Percentiles rank a stretch among this genome's conserved stretches.
Conservation (phyloP, 331 rosid genomes). For the Ulmus americana region DNA sequence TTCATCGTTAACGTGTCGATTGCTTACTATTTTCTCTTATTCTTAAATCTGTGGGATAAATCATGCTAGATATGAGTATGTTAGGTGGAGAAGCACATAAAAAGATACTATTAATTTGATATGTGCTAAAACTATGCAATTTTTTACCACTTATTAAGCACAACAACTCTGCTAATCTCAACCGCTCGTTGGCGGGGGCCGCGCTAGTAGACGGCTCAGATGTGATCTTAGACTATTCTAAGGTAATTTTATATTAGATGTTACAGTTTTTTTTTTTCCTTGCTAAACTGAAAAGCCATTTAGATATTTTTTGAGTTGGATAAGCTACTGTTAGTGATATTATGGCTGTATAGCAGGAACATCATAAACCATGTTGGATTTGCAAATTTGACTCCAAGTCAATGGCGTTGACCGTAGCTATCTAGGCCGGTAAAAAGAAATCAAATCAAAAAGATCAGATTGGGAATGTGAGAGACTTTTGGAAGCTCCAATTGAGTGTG, state of each 20-base stretch:
- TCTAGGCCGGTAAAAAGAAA: slow-evolving; percentile 33
- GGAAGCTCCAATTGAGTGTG: slow-evolving; percentile 3
- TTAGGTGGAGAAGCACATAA: slow-evolving; percentile 12
- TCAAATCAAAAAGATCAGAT: slow-evolving; percentile 1
- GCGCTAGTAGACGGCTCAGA: no score
- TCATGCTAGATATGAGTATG: not conserved
- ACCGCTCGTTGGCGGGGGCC: no score
- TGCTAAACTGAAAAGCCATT: no score
- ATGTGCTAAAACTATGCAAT: no score
- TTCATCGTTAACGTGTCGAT: slow-evolving; percentile 2
- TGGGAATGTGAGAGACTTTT: slow-evolving; percentile 4
- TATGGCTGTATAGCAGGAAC: slow-evolving; percentile 18
- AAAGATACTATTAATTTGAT: not conserved
- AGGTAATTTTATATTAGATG: no score
- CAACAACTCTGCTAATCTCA: no score
- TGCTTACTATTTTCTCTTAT: not conserved
- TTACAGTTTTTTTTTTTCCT: no score
- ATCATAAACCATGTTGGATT: not conserved
- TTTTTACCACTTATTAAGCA: no score
- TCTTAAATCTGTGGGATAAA: not conserved
- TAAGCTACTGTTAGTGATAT: slow-evolving; percentile 13
- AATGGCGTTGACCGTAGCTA: slow-evolving; percentile 26
- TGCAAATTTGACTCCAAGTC: slow-evolving; percentile 22
- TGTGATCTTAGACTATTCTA: no score
- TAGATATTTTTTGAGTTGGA: slow-evolving; percentile 8